phyloP scores from a whole-genome alignment of 179 eudicot genomes.

The Drosera spatulata region DNA sequence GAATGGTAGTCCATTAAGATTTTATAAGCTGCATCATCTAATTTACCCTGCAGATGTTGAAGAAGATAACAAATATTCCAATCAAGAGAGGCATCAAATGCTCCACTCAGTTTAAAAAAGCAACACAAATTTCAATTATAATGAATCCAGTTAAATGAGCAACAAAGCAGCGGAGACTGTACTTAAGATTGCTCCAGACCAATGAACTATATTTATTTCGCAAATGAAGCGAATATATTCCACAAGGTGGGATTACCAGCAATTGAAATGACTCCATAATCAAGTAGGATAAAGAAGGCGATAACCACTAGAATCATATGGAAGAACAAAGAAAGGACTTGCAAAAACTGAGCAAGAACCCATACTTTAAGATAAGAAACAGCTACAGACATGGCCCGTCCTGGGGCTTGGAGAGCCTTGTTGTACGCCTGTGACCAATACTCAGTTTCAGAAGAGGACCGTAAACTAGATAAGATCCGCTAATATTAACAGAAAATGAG shows the following conservation, averaged over 20 bases:
- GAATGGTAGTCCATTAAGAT: constrained; percentile 74
- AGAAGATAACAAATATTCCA: not conserved
- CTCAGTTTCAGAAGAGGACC: not conserved
- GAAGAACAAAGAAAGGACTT: too few species aligned
- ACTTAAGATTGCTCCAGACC: too few species aligned
- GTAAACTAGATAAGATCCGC: not conserved
- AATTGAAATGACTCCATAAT: too few species aligned
- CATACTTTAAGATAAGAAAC: constrained; percentile 69
- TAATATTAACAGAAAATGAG: not conserved
- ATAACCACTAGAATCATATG: too few species aligned
- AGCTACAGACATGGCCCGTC: constrained; percentile 79
- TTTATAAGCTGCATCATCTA: constrained; percentile 75
- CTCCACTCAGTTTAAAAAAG: not conserved
- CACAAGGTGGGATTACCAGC: too few species aligned
- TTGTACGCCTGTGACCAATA: constrained; percentile 29
- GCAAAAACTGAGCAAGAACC: too few species aligned
- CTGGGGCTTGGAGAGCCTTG: constrained; percentile 97
- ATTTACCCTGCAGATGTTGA: constrained; percentile 52
- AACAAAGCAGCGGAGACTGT: too few species aligned
- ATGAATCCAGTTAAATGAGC: not conserved
- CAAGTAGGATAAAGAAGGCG: too few species aligned
- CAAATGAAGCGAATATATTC: too few species aligned
- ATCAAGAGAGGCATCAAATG: constrained; percentile 1
- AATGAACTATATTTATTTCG: too few species aligned
- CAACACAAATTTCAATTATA: not conserved